phyloP scores from a whole-genome alignment of 495 filamentous ascomycete genomes.

The Coniosporium apollinis region DNA sequence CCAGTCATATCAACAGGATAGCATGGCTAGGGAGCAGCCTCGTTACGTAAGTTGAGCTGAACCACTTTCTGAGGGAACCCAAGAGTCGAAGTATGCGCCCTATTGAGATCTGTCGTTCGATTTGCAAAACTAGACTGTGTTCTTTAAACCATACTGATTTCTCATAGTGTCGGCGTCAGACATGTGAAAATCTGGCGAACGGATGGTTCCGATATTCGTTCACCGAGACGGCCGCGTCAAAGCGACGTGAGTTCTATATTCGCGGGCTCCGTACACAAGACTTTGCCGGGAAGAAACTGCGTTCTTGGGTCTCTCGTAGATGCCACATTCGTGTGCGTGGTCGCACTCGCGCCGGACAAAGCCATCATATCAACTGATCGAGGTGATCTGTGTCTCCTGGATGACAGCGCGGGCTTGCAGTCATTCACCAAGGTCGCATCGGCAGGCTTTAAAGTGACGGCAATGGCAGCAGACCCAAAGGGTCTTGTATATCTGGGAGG shows the following conservation, averaged over 20 bases:
- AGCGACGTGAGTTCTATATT: conserved; percentile 27
- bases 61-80: no score
- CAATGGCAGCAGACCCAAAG: conserved; percentile 21
- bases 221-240: conserved; percentile 26
- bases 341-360: conserved; percentile 46
- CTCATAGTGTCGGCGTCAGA: conserved; percentile 62
- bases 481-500: conserved; percentile 15
- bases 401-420: conserved; percentile 55
- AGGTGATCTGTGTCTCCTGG: conserved; percentile 60
- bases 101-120: no score
- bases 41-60: conserved; percentile 43
- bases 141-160: no score
- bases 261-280: conserved; percentile 15
- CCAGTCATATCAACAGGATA: conserved; percentile 62
- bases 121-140: no score
- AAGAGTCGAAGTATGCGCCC: no score
- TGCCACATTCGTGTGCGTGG: conserved; percentile 63
- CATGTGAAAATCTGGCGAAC: conserved; percentile 91
- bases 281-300: conserved; percentile 43
- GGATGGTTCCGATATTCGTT: conserved; percentile 37
- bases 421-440: conserved; percentile 46
- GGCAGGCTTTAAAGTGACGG: conserved; percentile 44
- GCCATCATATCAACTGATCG: conserved; percentile 57
- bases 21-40: conserved; percentile 67
- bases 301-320: conserved; percentile 65